phyloP scores from a whole-genome alignment of 768 basidiomycete genomes.

The Leccinum pellstonianum region DNA sequence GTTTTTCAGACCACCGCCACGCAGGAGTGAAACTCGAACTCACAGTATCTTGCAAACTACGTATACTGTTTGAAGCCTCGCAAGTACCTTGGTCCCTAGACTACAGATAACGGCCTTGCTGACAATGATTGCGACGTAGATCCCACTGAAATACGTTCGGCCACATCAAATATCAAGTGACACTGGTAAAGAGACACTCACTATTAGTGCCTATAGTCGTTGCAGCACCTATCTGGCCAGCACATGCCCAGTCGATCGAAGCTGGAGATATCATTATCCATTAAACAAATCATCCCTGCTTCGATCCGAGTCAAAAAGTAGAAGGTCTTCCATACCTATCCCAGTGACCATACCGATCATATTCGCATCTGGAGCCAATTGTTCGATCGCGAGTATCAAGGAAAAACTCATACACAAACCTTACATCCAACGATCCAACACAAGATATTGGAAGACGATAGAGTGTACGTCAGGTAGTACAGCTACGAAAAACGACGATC shows the following conservation, averaged over 20 bases:
- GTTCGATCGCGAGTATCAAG: neutral
- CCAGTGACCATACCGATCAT: constrained; percentile 48
- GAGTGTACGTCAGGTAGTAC: constrained; percentile 64
- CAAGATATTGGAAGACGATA: constrained; percentile 55
- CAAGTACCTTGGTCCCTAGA: constrained; percentile 60
- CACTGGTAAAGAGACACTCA: constrained; percentile 34
- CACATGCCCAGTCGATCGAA: constrained; percentile 63
- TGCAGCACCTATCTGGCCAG: constrained; percentile 63
- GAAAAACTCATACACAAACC: constrained; percentile 13
- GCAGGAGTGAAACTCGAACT: constrained; percentile 2
- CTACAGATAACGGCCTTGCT: constrained; percentile 63
- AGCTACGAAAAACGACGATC: constrained; percentile 32
- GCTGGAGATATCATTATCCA: constrained; percentile 38
- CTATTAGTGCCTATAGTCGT: constrained; percentile 54
- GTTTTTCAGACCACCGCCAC: neutral
- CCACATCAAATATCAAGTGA: constrained; percentile 36
- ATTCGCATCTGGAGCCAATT: constrained; percentile 39
- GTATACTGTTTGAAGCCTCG: constrained; percentile 60
- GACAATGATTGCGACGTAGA: constrained; percentile 59
- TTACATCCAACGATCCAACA: constrained; percentile 68
- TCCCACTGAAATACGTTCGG: constrained; percentile 44
- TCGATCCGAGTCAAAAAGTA: neutral
- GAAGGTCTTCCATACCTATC: constrained; percentile 22
- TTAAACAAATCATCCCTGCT: constrained; percentile 20
- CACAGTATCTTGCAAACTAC: constrained; percentile 40